phyloP scores from a whole-genome alignment of 192 early-diverging fungal genomes.

The Thoreauomyces humboldtii region DNA sequence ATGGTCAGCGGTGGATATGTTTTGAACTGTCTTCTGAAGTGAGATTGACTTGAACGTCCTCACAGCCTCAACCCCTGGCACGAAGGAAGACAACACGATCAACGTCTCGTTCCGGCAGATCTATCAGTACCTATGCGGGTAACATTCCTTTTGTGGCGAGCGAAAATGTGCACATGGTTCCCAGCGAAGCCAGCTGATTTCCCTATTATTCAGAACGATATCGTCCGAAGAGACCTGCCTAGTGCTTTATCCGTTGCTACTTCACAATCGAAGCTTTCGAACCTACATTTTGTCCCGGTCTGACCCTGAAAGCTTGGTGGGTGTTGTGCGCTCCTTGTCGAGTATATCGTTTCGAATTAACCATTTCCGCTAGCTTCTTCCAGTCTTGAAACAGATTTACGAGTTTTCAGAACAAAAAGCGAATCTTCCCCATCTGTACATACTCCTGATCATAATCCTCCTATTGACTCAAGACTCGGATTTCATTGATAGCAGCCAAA shows the following conservation, averaged over 20 bases:
- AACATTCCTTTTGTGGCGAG: constrained; percentile 3
- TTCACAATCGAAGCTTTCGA: constrained; percentile 66
- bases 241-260: constrained; percentile 62
- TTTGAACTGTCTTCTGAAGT: no score
- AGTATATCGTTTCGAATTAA: no score
- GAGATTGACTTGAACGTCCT: no score
- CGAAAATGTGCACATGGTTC: no score
- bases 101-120: constrained; percentile 49
- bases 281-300: constrained; percentile 71
- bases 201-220: constrained; percentile 23
- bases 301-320: constrained; percentile 74
- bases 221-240: constrained; percentile 58
- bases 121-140: constrained; percentile 55
- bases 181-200: no score
- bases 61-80: no score
- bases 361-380: constrained; percentile 55
- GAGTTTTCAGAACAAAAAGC: constrained; percentile 59
- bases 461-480: constrained; percentile 70
- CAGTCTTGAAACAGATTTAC: constrained; percentile 64
- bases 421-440: constrained; percentile 65
- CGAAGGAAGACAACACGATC: constrained; percentile 9
- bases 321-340: no score
- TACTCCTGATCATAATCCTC: constrained; percentile 63
- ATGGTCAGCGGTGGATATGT: constrained; percentile 33
- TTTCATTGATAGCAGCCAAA: constrained; percentile 71